Evolutionary conservation across 202 grass and related monocot species (phyloP).

Genomic region (Setaria italica): DNA sequence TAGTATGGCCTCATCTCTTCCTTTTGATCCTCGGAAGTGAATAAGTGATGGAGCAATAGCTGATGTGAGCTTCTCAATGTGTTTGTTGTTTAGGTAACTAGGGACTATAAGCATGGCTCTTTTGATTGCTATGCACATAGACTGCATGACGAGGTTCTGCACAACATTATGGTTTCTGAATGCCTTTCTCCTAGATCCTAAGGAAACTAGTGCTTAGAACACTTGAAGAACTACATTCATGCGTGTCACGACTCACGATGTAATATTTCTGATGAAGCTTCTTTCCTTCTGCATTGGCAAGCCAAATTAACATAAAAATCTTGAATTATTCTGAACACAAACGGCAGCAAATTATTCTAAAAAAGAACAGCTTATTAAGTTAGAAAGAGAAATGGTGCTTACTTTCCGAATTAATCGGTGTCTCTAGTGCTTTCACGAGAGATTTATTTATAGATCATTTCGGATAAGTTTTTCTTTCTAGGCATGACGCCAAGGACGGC

Average conservation of each 20-base stretch:
- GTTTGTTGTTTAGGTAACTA: conserved; percentile 19
- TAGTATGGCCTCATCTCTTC: conserved; percentile 13
- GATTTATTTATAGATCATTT: background rate
- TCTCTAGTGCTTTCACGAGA: background rate
- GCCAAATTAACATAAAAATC: background rate
- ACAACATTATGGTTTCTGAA: conserved; percentile 40
- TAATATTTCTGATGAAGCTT: conserved; percentile 5
- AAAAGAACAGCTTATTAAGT: background rate
- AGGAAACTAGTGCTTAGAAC: conserved; percentile 33
- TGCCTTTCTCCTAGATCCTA: conserved; percentile 28
- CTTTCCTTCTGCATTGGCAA: background rate
- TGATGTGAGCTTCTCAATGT: conserved; percentile 36
- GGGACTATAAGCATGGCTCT: background rate
- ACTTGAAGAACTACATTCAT: conserved; percentile 41
- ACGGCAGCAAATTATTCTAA: background rate
- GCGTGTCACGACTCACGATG: background rate
- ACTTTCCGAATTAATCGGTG: background rate
- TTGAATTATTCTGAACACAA: background rate
- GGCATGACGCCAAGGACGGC: conserved; percentile 39
- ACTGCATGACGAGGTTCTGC: conserved; percentile 14
- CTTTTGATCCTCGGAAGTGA: conserved; percentile 13
- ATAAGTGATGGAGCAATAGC: background rate
- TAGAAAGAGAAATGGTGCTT: background rate
- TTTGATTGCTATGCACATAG: conserved; percentile 29
- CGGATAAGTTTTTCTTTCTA: background rate